phyloP scores from a whole-genome alignment of 2,329 filamentous ascomycete genomes.

The Phyllosticta citribraziliensis region DNA sequence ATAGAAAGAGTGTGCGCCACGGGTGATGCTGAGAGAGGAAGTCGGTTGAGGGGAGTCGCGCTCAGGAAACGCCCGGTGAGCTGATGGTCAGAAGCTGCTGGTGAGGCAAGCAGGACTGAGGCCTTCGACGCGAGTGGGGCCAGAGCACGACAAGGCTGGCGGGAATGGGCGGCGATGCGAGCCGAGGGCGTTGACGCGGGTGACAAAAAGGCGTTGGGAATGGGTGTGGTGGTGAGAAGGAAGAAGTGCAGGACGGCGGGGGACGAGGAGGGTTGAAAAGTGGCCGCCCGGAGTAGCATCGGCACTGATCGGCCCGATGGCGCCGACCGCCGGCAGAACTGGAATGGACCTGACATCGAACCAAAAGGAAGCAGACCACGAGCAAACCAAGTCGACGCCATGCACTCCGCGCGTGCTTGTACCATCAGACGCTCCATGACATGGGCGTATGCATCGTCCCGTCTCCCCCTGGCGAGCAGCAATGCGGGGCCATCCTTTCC shows the following conservation, averaged over 20 bases:
- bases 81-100: not conserved
- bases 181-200: not conserved
- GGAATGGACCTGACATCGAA: not conserved
- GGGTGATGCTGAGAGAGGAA: not conserved
- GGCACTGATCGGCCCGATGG: not conserved
- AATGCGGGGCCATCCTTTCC: not conserved
- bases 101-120: slow-evolving; percentile 4
- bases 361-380: not conserved
- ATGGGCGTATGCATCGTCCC: not conserved
- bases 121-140: slow-evolving; percentile 1
- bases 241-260: not conserved
- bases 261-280: not conserved
- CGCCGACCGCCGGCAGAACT: not conserved
- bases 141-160: not conserved
- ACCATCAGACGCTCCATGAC: not conserved
- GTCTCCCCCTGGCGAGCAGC: not conserved
- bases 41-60: not conserved
- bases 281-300: not conserved
- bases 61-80: not conserved
- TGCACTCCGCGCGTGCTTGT: not conserved
- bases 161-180: not conserved
- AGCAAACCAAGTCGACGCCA: not conserved
- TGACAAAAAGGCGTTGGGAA: not conserved
- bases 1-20: slow-evolving; percentile 15
- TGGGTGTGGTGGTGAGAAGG: not conserved